phyloP scores from a whole-genome alignment of 768 basidiomycete species.

The Mycena floridula region DNA sequence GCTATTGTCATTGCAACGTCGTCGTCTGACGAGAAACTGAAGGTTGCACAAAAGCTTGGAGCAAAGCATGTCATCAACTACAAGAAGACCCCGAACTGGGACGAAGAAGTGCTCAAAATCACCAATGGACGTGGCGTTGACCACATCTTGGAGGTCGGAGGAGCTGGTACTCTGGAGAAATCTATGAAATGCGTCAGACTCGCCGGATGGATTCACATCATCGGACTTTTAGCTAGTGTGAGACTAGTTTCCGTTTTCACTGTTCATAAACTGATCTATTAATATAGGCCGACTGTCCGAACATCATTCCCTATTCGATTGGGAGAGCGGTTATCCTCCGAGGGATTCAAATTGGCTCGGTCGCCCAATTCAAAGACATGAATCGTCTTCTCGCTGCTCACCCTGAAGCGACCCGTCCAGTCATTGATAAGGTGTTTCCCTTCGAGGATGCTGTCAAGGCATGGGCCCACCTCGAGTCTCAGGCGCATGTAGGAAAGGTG shows the following conservation, averaged over 20 bases:
- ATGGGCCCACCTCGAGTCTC: conserved; percentile 37
- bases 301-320: conserved; percentile 21
- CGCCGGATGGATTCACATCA: conserved; percentile 40
- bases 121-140: conserved; percentile 17
- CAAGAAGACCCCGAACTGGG: conserved; percentile 41
- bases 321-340: conserved; percentile 28
- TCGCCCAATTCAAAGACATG: conserved; percentile 44
- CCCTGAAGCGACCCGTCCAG: conserved; percentile 29
- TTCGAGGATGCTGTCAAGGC: conserved; percentile 40
- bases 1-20: conserved; percentile 46
- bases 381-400: conserved; percentile 31
- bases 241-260: not conserved
- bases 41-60: conserved; percentile 32
- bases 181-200: conserved; percentile 31
- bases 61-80: conserved; percentile 46
- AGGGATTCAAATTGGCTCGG: conserved; percentile 39
- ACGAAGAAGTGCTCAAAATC: conserved; percentile 34
- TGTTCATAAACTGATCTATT: not conserved
- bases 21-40: conserved; percentile 42
- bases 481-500: conserved; percentile 48
- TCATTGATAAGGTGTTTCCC: conserved; percentile 44
- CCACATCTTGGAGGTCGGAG: conserved; percentile 33
- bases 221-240: conserved; percentile 45
- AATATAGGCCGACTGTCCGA: conserved; percentile 13
- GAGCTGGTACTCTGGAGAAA: conserved; percentile 41